Evolutionary conservation across 2,329 filamentous ascomycete genomes (phyloP), one percentile per base, ranked within the genome.

Genomic region (Eurotiales sp.): DNA sequence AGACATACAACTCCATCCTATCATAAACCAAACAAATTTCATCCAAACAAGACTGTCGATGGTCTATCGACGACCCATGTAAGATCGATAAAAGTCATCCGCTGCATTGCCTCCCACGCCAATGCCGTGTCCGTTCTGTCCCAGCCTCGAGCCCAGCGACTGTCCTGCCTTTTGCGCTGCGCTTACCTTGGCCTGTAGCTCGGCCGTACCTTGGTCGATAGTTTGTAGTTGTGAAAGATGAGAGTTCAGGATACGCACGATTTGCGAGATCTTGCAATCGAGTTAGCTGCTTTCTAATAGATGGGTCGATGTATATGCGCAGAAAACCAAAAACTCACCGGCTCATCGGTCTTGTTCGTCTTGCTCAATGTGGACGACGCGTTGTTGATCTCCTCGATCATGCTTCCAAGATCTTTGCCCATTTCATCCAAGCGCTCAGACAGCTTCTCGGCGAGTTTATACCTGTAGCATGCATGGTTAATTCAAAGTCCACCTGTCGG

Each of bases 381-480:
- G 60, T 86, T 84, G 67, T 99, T 99, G 67, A 99, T 95, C 72
- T 97, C 93, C 66, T 95, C 91, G 61, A 99, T 95, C 90, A 99
- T 97, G 73, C 90, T 92, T 43, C 84, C 85, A 56, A 99, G 77
- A 66, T 96, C 90, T 66, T 90, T 88, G 64, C 90, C 90, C 83
- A 97, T 95, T 61, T 95, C 90, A 52, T 95, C 91, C 58, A 99
- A 77, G 58, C 89, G 84, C 65, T 95, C 89, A 10, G 90, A 90
- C 58, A 96, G 80, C 70, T 90, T 93, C 77, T 99, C 93, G 1
- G 93, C 93, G 47, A 95, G 77, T 78, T 96, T 95, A 76, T 97
- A 85, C 27, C 79, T 82, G 59, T 49, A 12, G 12, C 19, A n/a
- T n/a, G n/a, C n/a, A 8, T 15, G 39, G 58, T 71, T 46, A 71